Conservation (phyloP, 495 filamentous ascomycete species). For the Chaetomium cochliodes region DNA sequence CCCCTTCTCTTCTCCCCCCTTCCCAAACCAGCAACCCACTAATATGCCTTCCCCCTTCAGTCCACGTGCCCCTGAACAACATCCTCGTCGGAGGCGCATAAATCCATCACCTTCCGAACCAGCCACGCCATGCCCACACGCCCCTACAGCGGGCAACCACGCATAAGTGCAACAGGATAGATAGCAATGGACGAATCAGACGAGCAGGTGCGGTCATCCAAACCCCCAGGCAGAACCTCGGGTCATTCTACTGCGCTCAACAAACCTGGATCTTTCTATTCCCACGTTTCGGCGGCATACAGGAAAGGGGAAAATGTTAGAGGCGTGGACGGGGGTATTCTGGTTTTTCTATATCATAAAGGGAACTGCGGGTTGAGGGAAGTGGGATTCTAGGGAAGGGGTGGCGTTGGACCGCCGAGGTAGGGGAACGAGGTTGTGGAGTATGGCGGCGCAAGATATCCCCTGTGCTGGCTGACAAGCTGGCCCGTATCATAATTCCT, state of each 20-base stretch:
- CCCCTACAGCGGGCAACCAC: neutral
- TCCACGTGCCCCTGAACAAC: slow-evolving; percentile 47
- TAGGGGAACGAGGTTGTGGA: neutral
- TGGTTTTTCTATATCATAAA: no score
- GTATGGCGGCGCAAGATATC: slow-evolving; percentile 14
- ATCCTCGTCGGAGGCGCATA: slow-evolving; percentile 50
- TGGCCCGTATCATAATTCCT: slow-evolving; percentile 12
- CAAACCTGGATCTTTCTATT: no score
- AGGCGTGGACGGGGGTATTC: no score
- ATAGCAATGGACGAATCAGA: no score
- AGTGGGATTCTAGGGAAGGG: neutral
- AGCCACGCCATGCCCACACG: neutral
- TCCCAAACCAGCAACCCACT: neutral
- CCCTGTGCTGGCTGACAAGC: neutral
- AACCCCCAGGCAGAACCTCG: no score
- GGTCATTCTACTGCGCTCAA: no score
- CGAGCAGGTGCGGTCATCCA: no score
- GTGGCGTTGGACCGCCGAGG: no score
- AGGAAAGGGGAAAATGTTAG: no score
- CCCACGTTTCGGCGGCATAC: no score
- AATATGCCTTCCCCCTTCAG: slow-evolving; percentile 10
- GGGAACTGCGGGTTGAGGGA: neutral
- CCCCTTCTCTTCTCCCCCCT: neutral
- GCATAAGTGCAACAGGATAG: neutral
- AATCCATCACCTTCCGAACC: neutral